Evolutionary conservation across 164 flowering plant species (phyloP).

Genomic region (Euptelea pleiosperma): DNA sequence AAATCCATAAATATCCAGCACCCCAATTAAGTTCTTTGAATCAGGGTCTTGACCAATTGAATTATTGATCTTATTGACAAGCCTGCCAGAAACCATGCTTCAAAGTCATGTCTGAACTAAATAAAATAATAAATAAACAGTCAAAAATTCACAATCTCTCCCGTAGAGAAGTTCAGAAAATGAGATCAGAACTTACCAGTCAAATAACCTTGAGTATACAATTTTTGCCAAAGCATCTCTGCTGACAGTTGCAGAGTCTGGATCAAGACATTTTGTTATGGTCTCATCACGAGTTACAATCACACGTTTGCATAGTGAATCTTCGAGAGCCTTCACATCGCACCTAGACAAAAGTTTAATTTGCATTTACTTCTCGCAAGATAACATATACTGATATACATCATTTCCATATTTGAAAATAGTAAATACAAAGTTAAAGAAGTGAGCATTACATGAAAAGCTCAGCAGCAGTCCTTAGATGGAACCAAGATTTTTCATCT

Average conservation of each 20-base stretch:
- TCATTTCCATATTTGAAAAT: not conserved
- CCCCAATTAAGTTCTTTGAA: slow-evolving; percentile 84
- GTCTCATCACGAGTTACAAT: slow-evolving; percentile 87
- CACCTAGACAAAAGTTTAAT: slow-evolving; percentile 49
- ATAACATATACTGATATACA: slow-evolving; percentile 4
- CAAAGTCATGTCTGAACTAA: not conserved
- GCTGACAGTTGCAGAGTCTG: slow-evolving; percentile 64
- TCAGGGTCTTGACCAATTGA: slow-evolving; percentile 96
- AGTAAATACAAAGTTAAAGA: not conserved
- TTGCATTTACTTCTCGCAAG: not conserved
- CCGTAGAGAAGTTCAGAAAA: too few species aligned
- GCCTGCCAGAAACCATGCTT: slow-evolving; percentile 45
- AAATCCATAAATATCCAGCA: slow-evolving; percentile 98
- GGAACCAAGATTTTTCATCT: slow-evolving; percentile 70
- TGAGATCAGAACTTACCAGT: slow-evolving; percentile 48
- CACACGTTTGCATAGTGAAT: slow-evolving; percentile 81
- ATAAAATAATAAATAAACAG: not conserved
- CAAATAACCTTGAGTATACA: slow-evolving; percentile 78
- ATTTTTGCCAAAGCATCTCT: slow-evolving; percentile 87
- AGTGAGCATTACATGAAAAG: slow-evolving; percentile 53
- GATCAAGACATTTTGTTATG: slow-evolving; percentile 79
- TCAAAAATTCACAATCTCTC: not conserved
- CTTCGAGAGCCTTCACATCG: slow-evolving; percentile 76
- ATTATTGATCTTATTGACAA: slow-evolving; percentile 80
- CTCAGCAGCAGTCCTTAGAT: slow-evolving; percentile 74